Conservation (phyloP, 2,329 filamentous ascomycete species). For the Hyphodiscus sp. region DNA sequence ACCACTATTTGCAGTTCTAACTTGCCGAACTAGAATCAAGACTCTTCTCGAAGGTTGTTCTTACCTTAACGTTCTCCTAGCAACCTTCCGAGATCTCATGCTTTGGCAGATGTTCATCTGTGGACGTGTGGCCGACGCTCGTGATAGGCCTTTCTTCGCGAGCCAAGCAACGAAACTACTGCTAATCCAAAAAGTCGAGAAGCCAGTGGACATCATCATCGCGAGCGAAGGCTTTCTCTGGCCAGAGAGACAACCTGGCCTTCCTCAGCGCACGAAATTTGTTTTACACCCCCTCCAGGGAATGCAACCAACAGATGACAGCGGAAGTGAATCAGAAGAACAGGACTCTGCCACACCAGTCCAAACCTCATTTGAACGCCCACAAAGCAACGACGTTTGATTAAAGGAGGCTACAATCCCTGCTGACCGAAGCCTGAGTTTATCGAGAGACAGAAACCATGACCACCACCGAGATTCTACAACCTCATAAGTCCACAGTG, state of each 20-base stretch:
- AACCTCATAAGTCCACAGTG: too few relatives aligned
- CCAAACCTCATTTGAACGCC: background rate
- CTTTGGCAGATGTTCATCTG: slow-evolving; percentile 22
- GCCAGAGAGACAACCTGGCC: slow-evolving; percentile 10
- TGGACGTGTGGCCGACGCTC: slow-evolving; percentile 15
- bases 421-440: too few relatives aligned
- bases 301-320: background rate
- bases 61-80: slow-evolving; percentile 20
- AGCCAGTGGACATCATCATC: slow-evolving; percentile 8
- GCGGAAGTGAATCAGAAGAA: background rate
- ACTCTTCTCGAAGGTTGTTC: slow-evolving; percentile 9
- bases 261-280: background rate
- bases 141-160: slow-evolving; percentile 17
- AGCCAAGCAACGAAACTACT: slow-evolving; percentile 17
- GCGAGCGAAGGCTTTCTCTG: slow-evolving; percentile 15
- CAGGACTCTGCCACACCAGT: background rate
- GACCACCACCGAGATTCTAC: too few relatives aligned
- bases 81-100: slow-evolving; percentile 21
- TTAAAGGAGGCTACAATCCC: too few relatives aligned
- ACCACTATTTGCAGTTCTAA: too few relatives aligned
- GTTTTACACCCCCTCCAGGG: background rate
- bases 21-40: slow-evolving; percentile 3
- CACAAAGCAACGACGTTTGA: background rate
- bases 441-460: too few relatives aligned
- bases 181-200: slow-evolving; percentile 13